Percentiles rank a stretch among this genome's conserved stretches.
Conservation (phyloP, 495 filamentous ascomycete genomes). For the Apiosordaria backusii region DNA sequence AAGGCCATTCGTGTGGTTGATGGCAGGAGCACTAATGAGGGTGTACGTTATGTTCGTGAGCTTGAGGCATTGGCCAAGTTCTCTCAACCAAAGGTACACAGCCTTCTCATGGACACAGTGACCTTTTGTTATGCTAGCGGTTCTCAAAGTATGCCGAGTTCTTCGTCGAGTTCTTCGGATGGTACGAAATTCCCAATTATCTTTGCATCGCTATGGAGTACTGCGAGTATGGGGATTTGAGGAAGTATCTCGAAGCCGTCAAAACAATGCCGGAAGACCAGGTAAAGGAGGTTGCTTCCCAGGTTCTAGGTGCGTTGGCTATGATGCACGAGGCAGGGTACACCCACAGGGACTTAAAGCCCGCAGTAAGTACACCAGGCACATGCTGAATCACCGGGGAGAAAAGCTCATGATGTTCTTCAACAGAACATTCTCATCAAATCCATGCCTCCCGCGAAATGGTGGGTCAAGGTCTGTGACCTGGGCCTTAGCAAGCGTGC, state of each 20-base stretch:
- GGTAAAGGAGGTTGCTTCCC: constrained; percentile 34
- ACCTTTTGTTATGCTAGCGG: neutral
- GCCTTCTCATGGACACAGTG: neutral
- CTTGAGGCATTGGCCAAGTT: constrained; percentile 45
- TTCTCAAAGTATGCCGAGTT: constrained; percentile 9
- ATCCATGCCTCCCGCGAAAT: constrained; percentile 17
- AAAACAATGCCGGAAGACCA: constrained; percentile 36
- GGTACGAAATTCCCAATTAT: constrained; percentile 34
- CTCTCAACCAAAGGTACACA: constrained; percentile 28
- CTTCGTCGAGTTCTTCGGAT: constrained; percentile 38
- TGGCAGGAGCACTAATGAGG: constrained; percentile 2
- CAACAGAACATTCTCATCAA: constrained; percentile 12
- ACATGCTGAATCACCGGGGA: neutral
- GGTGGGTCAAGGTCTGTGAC: constrained; percentile 49
- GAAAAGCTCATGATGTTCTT: neutral
- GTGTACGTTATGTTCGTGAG: constrained; percentile 35
- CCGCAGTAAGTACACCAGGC: neutral
- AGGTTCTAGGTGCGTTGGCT: constrained; percentile 44
- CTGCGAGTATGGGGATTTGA: constrained; percentile 34
- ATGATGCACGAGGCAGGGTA: constrained; percentile 49
- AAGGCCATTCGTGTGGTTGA: constrained; percentile 25
- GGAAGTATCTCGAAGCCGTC: constrained; percentile 22
- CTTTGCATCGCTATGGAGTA: constrained; percentile 47
- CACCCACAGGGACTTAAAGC: constrained; percentile 50
- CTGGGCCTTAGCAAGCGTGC: constrained; percentile 45